Conservation (phyloP, 331 rosid genomes). For the Acacia concinna region DNA sequence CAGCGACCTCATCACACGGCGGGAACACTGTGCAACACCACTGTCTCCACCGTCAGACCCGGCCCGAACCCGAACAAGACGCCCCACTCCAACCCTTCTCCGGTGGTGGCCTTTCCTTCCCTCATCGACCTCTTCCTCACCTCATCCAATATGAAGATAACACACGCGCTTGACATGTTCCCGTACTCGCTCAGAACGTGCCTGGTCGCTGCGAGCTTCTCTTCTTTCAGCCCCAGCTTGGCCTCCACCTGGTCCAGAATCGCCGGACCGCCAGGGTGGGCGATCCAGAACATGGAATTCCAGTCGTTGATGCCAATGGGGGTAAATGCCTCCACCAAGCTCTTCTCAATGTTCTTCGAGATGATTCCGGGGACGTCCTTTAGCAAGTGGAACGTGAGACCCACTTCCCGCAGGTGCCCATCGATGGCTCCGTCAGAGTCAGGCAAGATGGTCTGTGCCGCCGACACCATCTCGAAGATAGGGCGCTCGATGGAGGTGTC, state of each 20-base stretch:
- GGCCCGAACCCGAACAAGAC: slow-evolving; percentile 26
- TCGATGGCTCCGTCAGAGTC: slow-evolving; percentile 35
- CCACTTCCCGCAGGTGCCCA: slow-evolving; percentile 32
- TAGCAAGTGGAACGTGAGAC: slow-evolving; percentile 24
- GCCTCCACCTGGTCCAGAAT: slow-evolving; percentile 41
- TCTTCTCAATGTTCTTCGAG: slow-evolving; percentile 31
- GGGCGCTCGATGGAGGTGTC: slow-evolving; percentile 22
- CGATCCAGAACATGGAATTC: slow-evolving; percentile 40
- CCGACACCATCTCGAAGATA: slow-evolving; percentile 27
- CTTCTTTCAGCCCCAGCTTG: slow-evolving; percentile 28
- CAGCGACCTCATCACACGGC: neutral
- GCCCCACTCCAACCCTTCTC: slow-evolving; percentile 24
- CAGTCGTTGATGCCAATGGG: slow-evolving; percentile 38
- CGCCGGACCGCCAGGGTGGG: slow-evolving; percentile 41
- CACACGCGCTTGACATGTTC: slow-evolving; percentile 46
- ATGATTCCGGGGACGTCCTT: slow-evolving; percentile 32
- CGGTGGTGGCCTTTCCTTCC: slow-evolving; percentile 25
- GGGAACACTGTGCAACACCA: slow-evolving; percentile 19
- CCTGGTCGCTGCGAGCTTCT: slow-evolving; percentile 28
- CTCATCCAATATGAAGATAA: slow-evolving; percentile 19
- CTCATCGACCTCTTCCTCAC: neutral
- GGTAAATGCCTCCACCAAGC: slow-evolving; percentile 27
- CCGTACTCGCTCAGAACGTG: slow-evolving; percentile 37
- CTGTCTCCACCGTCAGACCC: slow-evolving; percentile 27
- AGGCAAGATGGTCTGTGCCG: slow-evolving; percentile 31